Conservation (phyloP, 129 eudicot species). For the Scalesia atractyloides region DNA sequence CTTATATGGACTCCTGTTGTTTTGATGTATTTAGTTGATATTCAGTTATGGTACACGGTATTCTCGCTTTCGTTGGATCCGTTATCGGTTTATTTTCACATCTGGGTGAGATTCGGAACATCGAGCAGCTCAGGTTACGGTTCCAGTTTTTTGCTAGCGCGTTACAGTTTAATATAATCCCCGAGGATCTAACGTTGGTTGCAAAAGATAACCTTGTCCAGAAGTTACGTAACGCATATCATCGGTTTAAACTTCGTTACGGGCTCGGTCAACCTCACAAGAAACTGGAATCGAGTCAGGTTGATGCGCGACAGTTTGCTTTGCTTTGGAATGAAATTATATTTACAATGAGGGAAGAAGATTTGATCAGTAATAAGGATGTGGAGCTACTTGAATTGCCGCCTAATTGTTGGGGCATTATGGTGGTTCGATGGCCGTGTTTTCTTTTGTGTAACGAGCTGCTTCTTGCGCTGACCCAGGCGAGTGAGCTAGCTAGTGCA, state of each 20-base stretch:
- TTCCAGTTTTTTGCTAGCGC: constrained; percentile 94
- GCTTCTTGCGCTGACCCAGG: constrained; percentile 71
- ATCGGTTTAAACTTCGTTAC: constrained; percentile 73
- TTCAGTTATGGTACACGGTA: constrained; percentile 84
- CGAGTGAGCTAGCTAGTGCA: constrained; percentile 55
- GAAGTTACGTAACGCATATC: constrained; percentile 64
- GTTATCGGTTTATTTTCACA: constrained; percentile 73
- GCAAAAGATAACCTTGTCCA: constrained; percentile 53
- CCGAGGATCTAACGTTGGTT: constrained; percentile 57
- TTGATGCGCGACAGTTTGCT: constrained; percentile 84
- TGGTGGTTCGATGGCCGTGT: constrained; percentile 96
- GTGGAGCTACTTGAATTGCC: constrained; percentile 79
- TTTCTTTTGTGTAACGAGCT: constrained; percentile 80
- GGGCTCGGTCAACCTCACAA: constrained; percentile 83
- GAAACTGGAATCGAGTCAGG: constrained; percentile 78
- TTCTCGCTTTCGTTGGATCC: constrained; percentile 73
- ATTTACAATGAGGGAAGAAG: constrained; percentile 78
- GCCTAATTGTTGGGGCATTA: constrained; percentile 80
- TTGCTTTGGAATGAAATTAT: constrained; percentile 87
- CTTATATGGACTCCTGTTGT: constrained; percentile 74
- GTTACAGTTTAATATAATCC: constrained; percentile 80
- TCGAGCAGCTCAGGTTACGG: constrained; percentile 73
- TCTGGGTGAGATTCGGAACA: constrained; percentile 87
- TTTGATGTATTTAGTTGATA: constrained; percentile 74
- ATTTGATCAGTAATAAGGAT: constrained; percentile 70